A percentile compares a stretch with the other conserved stretches of the same genome.
Evolutionary conservation across 805 yeast species (phyloP).

Genomic region (Candida patagonica): DNA sequence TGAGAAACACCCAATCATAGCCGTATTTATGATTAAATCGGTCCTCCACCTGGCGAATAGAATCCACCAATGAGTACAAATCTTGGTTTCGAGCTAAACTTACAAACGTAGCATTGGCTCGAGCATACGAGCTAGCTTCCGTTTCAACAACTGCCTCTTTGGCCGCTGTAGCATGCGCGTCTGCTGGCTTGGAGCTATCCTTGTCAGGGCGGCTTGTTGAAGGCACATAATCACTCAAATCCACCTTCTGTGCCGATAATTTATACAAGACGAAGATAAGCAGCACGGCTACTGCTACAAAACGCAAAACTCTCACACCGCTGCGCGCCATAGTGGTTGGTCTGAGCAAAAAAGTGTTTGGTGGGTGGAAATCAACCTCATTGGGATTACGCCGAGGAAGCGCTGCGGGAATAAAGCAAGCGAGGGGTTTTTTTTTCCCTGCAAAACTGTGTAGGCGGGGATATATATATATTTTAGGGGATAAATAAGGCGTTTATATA

Average conservation of each 20-base stretch:
- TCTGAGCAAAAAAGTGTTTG: not conserved
- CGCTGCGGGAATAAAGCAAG: not conserved
- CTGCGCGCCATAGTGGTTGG: constrained; percentile 24
- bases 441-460: not conserved
- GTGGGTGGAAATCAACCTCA: not conserved
- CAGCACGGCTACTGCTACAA: constrained; percentile 26
- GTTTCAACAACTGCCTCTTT: not conserved
- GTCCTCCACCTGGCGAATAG: constrained; percentile 67
- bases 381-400: no score
- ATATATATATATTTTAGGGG: not conserved
- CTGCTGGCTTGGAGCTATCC: not conserved
- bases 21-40: constrained; percentile 66
- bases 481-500: no score
- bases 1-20: constrained; percentile 90
- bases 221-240: constrained; percentile 17
- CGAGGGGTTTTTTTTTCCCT: not conserved
- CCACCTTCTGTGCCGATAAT: constrained; percentile 22
- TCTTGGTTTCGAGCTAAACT: constrained; percentile 66
- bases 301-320: constrained; percentile 28
- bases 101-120: constrained; percentile 37
- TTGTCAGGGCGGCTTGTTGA: constrained; percentile 2
- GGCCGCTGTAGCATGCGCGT: constrained; percentile 4
- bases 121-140: constrained; percentile 10
- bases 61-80: constrained; percentile 43
- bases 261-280: constrained; percentile 26